These are phyloP conservation scores for Protomyces inundatus DNA, from an alignment of 1,139 yeast species.

Conservation along the genomic window DNA sequence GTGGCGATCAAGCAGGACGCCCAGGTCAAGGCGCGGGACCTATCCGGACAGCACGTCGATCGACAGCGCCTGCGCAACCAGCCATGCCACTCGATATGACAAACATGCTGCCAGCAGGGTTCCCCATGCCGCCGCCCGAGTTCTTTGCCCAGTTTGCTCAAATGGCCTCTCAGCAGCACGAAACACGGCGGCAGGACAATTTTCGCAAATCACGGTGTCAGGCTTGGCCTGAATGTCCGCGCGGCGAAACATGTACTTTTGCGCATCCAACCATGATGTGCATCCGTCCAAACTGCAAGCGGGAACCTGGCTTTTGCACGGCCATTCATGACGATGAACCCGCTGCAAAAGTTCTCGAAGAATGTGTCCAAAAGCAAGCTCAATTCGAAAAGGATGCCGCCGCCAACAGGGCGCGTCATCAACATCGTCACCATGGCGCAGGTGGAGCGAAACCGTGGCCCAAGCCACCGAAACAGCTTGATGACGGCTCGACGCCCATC, in stretches of 20 bases:
- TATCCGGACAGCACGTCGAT: constrained; percentile 6
- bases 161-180: constrained; percentile 5
- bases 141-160: constrained; percentile 16
- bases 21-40: constrained; percentile 5
- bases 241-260: constrained; percentile 18
- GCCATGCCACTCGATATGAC: constrained; percentile 8
- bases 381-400: constrained; percentile 5
- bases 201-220: constrained; percentile 3
- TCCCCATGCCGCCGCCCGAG: constrained; percentile 18
- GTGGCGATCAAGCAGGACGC: neutral
- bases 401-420: constrained; percentile 1
- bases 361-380: constrained; percentile 4
- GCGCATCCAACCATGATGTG: constrained; percentile 18
- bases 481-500: constrained; percentile 12
- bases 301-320: constrained; percentile 9
- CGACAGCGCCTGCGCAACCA: neutral
- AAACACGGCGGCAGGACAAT: neutral
- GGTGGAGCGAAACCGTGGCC: too few species aligned
- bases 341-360: neutral
- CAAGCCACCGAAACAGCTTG: neutral
- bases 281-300: constrained; percentile 3
- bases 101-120: constrained; percentile 3
- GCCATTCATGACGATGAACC: constrained; percentile 13
- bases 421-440: neutral
- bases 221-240: constrained; percentile 14